phyloP scores from a whole-genome alignment of 2,329 filamentous ascomycete genomes.

The Fonsecaea pugnacius region DNA sequence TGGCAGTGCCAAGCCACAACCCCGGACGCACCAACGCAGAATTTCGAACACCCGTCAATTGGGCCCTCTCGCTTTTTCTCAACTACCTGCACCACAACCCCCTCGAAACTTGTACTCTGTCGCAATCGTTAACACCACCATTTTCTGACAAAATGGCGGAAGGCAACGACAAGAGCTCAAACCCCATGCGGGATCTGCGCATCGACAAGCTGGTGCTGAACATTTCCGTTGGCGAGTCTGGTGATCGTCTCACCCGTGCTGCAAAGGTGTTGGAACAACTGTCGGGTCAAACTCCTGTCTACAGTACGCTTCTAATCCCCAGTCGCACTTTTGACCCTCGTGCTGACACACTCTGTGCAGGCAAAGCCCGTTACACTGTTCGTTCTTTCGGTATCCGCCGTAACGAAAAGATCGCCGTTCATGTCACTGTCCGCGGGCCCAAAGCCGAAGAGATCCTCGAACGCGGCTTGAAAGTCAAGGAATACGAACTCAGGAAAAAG shows the following conservation, averaged over 20 bases:
- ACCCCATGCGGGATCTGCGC: constrained; percentile 99
- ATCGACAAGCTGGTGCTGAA: constrained; percentile 99
- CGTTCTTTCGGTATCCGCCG: constrained; percentile 99
- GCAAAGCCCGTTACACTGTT: constrained; percentile 99
- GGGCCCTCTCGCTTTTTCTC: background rate
- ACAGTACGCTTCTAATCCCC: constrained; percentile 69
- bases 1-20: constrained; percentile 19
- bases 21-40: constrained; percentile 12
- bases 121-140: constrained; percentile 40
- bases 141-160: constrained; percentile 59
- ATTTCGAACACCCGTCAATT: constrained; percentile 4
- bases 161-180: constrained; percentile 75
- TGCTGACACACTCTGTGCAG: constrained; percentile 50
- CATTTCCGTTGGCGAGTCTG: constrained; percentile 99
- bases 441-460: constrained; percentile 99
- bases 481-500: constrained; percentile 98
- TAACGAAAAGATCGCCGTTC: constrained; percentile 99
- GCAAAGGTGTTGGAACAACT: constrained; percentile 99
- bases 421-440: constrained; percentile 98
- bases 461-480: constrained; percentile 99
- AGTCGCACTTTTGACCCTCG: constrained; percentile 1
- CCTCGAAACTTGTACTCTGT: constrained; percentile 32
- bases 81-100: constrained; percentile 11
- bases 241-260: constrained; percentile 99
- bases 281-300: constrained; percentile 98